Evolutionary conservation across 2,329 filamentous ascomycete genomes (phyloP).

Genomic region (Graphiopsis chlorocephala): DNA sequence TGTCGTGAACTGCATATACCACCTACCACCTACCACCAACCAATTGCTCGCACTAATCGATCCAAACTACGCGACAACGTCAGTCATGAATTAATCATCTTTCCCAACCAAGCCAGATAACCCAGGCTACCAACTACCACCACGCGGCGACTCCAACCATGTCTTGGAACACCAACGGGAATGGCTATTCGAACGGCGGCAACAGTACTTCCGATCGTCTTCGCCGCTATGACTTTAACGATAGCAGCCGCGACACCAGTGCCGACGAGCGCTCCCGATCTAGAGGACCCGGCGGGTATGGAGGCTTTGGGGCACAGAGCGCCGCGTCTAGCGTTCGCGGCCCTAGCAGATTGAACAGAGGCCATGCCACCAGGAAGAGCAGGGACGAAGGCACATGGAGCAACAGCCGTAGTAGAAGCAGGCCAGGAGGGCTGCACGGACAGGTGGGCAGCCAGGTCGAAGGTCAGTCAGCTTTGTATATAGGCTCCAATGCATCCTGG

Average conservation of each 20-base stretch:
- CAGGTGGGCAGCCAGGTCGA: slow-evolving; percentile 44
- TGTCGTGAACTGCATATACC: background rate
- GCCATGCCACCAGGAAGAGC: slow-evolving; percentile 41
- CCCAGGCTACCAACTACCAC: background rate
- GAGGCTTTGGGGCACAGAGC: slow-evolving; percentile 31
- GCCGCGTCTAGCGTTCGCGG: slow-evolving; percentile 23
- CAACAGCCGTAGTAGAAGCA: slow-evolving; percentile 34
- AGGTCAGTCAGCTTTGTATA: slow-evolving; percentile 28
- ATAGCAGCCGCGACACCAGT: slow-evolving; percentile 36
- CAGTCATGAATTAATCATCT: background rate
- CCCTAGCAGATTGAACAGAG: slow-evolving; percentile 42
- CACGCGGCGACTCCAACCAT: background rate
- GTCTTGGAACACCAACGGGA: slow-evolving; percentile 29
- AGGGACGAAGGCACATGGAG: slow-evolving; percentile 34
- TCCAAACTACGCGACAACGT: background rate
- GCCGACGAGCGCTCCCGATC: slow-evolving; percentile 36
- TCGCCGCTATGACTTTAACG: slow-evolving; percentile 34
- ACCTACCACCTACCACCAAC: no score
- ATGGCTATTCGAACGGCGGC: slow-evolving; percentile 28
- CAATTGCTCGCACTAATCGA: background rate
- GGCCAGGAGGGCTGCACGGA: slow-evolving; percentile 33
- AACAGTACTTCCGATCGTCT: slow-evolving; percentile 23
- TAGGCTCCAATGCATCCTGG: slow-evolving; percentile 12
- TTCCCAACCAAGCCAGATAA: background rate
- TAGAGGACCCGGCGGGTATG: slow-evolving; percentile 41